Conservation (phyloP, 495 filamentous ascomycete genomes). For the Hyaloscypha finlandica region DNA sequence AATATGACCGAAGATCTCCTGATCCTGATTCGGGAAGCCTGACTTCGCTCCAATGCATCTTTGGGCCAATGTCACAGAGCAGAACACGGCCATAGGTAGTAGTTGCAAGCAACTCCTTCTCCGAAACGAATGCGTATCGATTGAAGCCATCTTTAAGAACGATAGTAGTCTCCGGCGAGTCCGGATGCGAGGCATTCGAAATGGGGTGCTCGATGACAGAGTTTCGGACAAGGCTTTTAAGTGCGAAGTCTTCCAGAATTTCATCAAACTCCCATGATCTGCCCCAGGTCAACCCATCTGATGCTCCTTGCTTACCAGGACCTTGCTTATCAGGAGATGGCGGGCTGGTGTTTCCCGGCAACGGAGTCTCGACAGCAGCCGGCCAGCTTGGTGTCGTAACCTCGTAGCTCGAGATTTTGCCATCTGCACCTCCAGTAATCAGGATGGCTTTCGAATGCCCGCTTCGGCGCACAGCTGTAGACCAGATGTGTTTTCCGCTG, state of each 20-base stretch:
- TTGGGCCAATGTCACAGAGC: constrained; percentile 42
- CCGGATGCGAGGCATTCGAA: neutral
- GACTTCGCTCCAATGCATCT: constrained; percentile 43
- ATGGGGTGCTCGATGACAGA: neutral
- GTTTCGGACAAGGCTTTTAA: neutral
- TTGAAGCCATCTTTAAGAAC: constrained; percentile 53
- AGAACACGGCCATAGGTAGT: constrained; percentile 63
- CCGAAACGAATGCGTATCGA: constrained; percentile 64
- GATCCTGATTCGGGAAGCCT: constrained; percentile 34
- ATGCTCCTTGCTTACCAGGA: neutral
- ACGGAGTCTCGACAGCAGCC: neutral
- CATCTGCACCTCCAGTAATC: constrained; percentile 88
- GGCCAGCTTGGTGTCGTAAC: neutral
- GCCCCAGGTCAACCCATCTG: neutral
- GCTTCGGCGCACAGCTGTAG: constrained; percentile 50
- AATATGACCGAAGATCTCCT: constrained; percentile 44
- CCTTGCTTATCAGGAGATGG: neutral
- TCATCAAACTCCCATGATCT: constrained; percentile 11
- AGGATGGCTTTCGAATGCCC: constrained; percentile 43
- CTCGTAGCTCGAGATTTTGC: constrained; percentile 39
- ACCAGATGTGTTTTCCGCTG: constrained; percentile 91
- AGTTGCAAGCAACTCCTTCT: constrained; percentile 56
- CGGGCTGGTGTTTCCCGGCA: neutral
- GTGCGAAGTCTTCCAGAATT: neutral
- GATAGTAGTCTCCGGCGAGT: neutral